Percentiles rank a stretch among this genome's conserved stretches.
Conservation (phyloP, 768 basidiomycete species). For the Tricholoma sp. region DNA sequence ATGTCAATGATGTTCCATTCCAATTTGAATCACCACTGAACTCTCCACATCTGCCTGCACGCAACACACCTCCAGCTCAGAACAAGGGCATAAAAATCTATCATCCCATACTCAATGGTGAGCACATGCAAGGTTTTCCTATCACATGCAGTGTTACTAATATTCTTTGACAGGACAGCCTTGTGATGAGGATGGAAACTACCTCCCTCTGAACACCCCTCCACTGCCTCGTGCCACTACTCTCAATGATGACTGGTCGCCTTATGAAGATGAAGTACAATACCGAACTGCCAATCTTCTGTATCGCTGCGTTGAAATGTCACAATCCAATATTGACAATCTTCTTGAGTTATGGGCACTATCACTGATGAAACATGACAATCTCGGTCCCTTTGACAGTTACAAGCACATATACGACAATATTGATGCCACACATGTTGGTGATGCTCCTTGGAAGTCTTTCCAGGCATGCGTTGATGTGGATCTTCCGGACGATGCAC, state of each 20-base stretch:
- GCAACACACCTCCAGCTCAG: background rate
- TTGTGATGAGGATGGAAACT: conserved; percentile 7
- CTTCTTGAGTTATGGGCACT: conserved; percentile 14
- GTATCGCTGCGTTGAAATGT: conserved; percentile 14
- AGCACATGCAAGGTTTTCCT: background rate
- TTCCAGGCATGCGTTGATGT: background rate
- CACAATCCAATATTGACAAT: conserved; percentile 6
- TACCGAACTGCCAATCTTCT: conserved; percentile 18
- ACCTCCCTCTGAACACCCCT: background rate
- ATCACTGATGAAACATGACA: conserved; percentile 8
- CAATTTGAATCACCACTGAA: background rate
- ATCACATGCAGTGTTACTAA: background rate
- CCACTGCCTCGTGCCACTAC: background rate
- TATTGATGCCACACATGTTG: conserved; percentile 19
- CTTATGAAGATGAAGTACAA: conserved; percentile 7
- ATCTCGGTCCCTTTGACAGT: conserved; percentile 12
- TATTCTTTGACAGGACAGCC: background rate
- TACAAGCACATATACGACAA: conserved; percentile 17
- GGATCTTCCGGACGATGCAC: conserved; percentile 6
- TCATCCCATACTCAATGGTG: background rate
- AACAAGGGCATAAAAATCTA: background rate
- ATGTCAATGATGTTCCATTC: background rate
- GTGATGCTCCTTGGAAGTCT: conserved; percentile 7
- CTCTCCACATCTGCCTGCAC: background rate
- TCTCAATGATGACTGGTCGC: conserved; percentile 13